These are phyloP conservation scores for Ambrosia trifida DNA, from an alignment of 129 eudicot genomes.

Conservation along the genomic window DNA sequence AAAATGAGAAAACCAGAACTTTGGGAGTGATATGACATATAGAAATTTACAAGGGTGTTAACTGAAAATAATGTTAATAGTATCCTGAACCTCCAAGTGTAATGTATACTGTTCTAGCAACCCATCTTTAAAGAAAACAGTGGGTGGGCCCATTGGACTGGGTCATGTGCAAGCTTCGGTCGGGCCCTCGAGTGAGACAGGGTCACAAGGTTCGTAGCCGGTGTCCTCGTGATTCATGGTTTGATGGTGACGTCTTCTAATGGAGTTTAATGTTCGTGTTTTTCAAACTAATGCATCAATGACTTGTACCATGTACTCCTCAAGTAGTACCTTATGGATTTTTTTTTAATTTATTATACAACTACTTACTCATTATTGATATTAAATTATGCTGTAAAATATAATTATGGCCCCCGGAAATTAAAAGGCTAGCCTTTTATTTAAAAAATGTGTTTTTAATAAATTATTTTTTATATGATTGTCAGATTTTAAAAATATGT, in stretches of 20 bases:
- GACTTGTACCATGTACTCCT: slow-evolving; percentile 27
- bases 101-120: background rate
- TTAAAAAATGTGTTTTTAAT: background rate
- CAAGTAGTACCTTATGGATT: slow-evolving; percentile 2
- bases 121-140: background rate
- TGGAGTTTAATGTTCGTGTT: slow-evolving; percentile 30
- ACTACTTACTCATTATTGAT: background rate
- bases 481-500: too few species aligned
- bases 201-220: slow-evolving; percentile 23
- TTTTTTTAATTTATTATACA: background rate
- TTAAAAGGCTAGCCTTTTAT: background rate
- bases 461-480: too few species aligned
- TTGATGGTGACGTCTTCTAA: slow-evolving; percentile 25
- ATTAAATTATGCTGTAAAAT: background rate
- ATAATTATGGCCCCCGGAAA: background rate
- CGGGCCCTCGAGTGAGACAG: slow-evolving; percentile 28
- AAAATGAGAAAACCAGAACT: too few species aligned
- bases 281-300: slow-evolving; percentile 18
- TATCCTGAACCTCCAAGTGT: background rate
- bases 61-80: background rate
- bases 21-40: too few species aligned
- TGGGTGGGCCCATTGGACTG: slow-evolving; percentile 29
- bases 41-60: slow-evolving; percentile 1
- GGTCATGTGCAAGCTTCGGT: slow-evolving; percentile 15
- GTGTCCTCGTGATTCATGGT: slow-evolving; percentile 33